These are phyloP conservation scores for Apiotrichum akiyoshidainum DNA, from an alignment of 1,284 basidiomycete genomes.

Conservation along the genomic window DNA sequence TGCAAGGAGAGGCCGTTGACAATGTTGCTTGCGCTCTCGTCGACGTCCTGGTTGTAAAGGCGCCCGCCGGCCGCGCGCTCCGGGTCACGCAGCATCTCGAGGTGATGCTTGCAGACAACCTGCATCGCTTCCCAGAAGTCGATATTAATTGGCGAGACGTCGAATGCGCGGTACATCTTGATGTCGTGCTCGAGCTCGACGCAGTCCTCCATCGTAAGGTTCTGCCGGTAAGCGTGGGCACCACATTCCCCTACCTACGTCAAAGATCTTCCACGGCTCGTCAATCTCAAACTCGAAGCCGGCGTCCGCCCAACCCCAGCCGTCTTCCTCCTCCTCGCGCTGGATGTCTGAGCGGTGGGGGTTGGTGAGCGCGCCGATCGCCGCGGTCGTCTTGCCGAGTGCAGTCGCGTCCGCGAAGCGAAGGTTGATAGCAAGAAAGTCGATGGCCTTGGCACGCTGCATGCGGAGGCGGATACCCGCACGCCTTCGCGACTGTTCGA, in stretches of 20 bases:
- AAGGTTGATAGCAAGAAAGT: slow-evolving; percentile 88
- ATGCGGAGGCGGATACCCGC: slow-evolving; percentile 93
- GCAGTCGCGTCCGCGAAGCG: slow-evolving; percentile 66
- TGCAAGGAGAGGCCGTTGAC: slow-evolving; percentile 60
- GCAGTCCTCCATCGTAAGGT: slow-evolving; percentile 78
- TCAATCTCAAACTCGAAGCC: slow-evolving; percentile 96
- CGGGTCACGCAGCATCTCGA: slow-evolving; percentile 68
- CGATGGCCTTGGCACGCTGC: slow-evolving; percentile 91
- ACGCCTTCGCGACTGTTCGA: slow-evolving; percentile 86
- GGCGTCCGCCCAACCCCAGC: slow-evolving; percentile 66
- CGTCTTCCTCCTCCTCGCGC: slow-evolving; percentile 64
- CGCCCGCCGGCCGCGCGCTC: slow-evolving; percentile 45
- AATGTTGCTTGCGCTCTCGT: slow-evolving; percentile 38
- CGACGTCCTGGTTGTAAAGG: slow-evolving; percentile 39
- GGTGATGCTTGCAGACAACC: slow-evolving; percentile 87
- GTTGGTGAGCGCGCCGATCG: slow-evolving; percentile 39
- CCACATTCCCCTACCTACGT: slow-evolving; percentile 59
- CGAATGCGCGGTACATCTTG: slow-evolving; percentile 81
- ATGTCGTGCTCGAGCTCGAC: slow-evolving; percentile 94
- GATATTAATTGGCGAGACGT: slow-evolving; percentile 77
- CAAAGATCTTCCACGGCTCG: slow-evolving; percentile 95
- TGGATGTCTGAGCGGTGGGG: slow-evolving; percentile 34
- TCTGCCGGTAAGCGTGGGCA: slow-evolving; percentile 60
- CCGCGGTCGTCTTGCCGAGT: slow-evolving; percentile 50
- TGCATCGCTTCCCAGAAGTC: slow-evolving; percentile 99